Percentiles rank a stretch among this genome's conserved stretches.
phyloP scores from a whole-genome alignment of 208 protist genomes.

The Leishmania turanica region DNA sequence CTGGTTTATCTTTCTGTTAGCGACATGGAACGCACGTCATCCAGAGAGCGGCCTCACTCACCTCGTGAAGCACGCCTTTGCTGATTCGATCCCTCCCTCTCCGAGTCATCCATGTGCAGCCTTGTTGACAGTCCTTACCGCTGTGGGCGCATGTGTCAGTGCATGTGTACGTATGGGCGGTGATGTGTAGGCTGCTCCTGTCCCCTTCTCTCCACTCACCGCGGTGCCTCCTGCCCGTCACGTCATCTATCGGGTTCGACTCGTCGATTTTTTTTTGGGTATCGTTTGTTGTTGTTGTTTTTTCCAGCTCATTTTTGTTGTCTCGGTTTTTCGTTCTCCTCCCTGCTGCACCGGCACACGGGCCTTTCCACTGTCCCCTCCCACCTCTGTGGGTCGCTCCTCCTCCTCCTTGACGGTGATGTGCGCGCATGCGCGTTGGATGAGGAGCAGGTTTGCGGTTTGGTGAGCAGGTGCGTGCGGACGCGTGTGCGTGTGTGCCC shows the following conservation, averaged over 20 bases:
- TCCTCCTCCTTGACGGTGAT: neutral
- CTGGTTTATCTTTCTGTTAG: neutral
- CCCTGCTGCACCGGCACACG: neutral
- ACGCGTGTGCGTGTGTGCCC: neutral
- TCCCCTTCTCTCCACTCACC: neutral
- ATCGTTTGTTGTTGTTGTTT: too few relatives aligned
- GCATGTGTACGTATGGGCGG: neutral
- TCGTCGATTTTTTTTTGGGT: neutral
- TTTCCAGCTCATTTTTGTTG: neutral
- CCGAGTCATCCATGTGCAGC: neutral
- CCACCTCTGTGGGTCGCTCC: neutral
- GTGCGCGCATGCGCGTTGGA: neutral
- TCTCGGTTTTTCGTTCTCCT: neutral
- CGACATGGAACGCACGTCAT: neutral
- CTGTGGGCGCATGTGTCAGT: neutral
- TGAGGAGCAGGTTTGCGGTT: neutral
- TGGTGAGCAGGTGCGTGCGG: neutral
- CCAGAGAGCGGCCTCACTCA: neutral
- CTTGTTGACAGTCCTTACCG: neutral
- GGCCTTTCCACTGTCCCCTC: neutral
- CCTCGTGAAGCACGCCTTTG: neutral
- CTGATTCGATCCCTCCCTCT: neutral
- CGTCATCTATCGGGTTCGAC: neutral
- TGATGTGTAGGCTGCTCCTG: neutral
- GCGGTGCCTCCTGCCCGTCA: neutral